A percentile compares a stretch with the other conserved stretches of the same genome.
Conservation (phyloP, 2,329 filamentous ascomycete genomes). For the Fonsecaea pugnacius region DNA sequence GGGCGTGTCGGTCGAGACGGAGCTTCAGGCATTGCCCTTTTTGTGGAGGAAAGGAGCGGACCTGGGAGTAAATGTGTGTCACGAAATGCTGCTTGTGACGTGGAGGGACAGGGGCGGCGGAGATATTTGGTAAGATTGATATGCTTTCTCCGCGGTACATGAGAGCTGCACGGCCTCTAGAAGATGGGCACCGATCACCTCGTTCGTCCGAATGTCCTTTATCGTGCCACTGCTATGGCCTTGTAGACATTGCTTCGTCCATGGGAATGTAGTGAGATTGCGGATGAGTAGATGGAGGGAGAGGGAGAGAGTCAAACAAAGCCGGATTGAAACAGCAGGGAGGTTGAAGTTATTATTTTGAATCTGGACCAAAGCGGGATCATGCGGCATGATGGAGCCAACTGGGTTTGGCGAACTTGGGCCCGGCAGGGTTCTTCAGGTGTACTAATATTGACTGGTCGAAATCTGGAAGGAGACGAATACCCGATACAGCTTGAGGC, state of each 20-base stretch:
- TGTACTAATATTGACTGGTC: neutral
- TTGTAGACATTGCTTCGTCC: neutral
- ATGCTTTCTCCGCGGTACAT: constrained; percentile 19
- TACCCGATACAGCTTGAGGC: neutral
- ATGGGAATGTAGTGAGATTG: neutral
- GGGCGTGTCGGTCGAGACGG: constrained; percentile 12
- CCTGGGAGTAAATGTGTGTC: constrained; percentile 17
- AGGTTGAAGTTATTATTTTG: constrained; percentile 11
- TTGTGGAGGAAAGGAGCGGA: neutral
- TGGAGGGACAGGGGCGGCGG: constrained; percentile 2
- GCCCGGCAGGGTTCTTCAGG: neutral
- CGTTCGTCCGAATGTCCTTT: neutral
- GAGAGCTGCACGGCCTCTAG: neutral
- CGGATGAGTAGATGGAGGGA: neutral
- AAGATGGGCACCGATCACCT: neutral
- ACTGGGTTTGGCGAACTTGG: neutral
- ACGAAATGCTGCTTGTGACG: constrained; percentile 17
- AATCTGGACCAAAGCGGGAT: constrained; percentile 1
- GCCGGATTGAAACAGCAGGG: neutral
- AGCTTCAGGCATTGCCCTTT: constrained; percentile 12
- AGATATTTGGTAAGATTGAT: neutral
- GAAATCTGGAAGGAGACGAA: constrained; percentile 1
- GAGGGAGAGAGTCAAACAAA: neutral
- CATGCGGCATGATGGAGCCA: neutral
- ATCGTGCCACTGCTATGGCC: neutral